Percentiles rank a stretch among this genome's conserved stretches.
phyloP scores from a whole-genome alignment of 2,329 filamentous ascomycete species.

The Fusarium chaquense region DNA sequence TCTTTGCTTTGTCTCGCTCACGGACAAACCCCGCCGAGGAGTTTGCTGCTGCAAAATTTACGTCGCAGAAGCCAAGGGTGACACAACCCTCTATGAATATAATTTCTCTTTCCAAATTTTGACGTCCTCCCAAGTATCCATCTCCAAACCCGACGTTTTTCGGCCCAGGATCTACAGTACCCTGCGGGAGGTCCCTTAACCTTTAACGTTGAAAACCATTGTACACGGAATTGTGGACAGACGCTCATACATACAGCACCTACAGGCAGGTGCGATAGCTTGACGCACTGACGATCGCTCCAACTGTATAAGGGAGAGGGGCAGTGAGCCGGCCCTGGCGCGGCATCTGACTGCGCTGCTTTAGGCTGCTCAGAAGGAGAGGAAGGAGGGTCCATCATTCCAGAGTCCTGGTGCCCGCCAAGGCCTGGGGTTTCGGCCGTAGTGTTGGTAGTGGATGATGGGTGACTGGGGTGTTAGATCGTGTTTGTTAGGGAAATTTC shows the following conservation, averaged over 20 bases:
- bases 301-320: constrained; percentile 31
- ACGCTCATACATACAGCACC: constrained; percentile 26
- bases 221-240: constrained; percentile 42
- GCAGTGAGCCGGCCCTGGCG: constrained; percentile 35
- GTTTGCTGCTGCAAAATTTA: constrained; percentile 1
- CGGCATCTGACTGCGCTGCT: constrained; percentile 15
- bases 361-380: constrained; percentile 17
- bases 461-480: constrained; percentile 34
- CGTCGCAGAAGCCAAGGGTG: neutral
- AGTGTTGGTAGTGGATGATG: constrained; percentile 32
- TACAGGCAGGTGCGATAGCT: constrained; percentile 45
- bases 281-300: constrained; percentile 42
- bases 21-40: constrained; percentile 8
- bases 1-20: neutral
- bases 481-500: constrained; percentile 36
- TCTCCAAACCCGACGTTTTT: constrained; percentile 27
- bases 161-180: constrained; percentile 11
- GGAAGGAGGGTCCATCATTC: constrained; percentile 41
- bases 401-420: constrained; percentile 41
- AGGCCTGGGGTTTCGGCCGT: constrained; percentile 35
- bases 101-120: neutral
- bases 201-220: constrained; percentile 2
- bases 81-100: constrained; percentile 3
- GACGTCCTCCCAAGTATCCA: neutral
- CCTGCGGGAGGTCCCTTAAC: neutral